Percentiles rank a stretch among this genome's conserved stretches.
These are phyloP conservation scores for Penstemon barbatus DNA, from an alignment of 257 asterid species.

Conservation along the genomic window DNA sequence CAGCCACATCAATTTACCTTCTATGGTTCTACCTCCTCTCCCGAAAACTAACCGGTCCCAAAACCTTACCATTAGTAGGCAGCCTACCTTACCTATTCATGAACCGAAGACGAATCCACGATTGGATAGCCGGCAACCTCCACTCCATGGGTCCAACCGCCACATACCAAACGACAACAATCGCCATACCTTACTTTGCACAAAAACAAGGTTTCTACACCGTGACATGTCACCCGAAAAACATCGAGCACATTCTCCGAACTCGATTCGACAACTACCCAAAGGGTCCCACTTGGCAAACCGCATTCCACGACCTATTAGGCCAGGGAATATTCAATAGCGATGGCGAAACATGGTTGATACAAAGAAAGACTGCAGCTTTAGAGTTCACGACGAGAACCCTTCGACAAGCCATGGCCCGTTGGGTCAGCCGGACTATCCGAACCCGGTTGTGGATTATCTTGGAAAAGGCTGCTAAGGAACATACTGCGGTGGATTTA, in stretches of 20 bases:
- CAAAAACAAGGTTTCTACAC: slow-evolving; percentile 70
- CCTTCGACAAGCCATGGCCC: slow-evolving; percentile 84
- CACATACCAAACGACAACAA: slow-evolving; percentile 75
- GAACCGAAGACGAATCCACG: slow-evolving; percentile 67
- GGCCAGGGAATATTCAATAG: slow-evolving; percentile 88
- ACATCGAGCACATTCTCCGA: slow-evolving; percentile 78
- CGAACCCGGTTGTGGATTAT: slow-evolving; percentile 72
- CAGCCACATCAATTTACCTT: slow-evolving; percentile 51
- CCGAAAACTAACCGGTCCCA: slow-evolving; percentile 66
- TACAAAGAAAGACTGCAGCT: slow-evolving; percentile 84
- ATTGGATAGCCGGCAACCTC: slow-evolving; percentile 77
- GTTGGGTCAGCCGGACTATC: slow-evolving; percentile 91
- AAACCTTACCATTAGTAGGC: slow-evolving; percentile 67
- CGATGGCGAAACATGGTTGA: slow-evolving; percentile 85
- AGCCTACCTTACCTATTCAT: slow-evolving; percentile 66
- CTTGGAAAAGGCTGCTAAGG: slow-evolving; percentile 56
- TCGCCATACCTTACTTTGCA: slow-evolving; percentile 67
- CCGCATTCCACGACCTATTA: slow-evolving; percentile 78
- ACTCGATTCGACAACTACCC: slow-evolving; percentile 85
- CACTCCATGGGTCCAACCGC: slow-evolving; percentile 51
- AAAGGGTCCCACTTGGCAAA: slow-evolving; percentile 84
- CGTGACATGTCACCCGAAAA: slow-evolving; percentile 76
- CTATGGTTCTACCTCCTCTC: slow-evolving; percentile 65
- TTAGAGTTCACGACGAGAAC: slow-evolving; percentile 88
- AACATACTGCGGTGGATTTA: slow-evolving; percentile 51